Percentiles rank a stretch among this genome's conserved stretches.
phyloP scores from a whole-genome alignment of 2,329 filamentous ascomycete species.

The Septoria petroselini region DNA sequence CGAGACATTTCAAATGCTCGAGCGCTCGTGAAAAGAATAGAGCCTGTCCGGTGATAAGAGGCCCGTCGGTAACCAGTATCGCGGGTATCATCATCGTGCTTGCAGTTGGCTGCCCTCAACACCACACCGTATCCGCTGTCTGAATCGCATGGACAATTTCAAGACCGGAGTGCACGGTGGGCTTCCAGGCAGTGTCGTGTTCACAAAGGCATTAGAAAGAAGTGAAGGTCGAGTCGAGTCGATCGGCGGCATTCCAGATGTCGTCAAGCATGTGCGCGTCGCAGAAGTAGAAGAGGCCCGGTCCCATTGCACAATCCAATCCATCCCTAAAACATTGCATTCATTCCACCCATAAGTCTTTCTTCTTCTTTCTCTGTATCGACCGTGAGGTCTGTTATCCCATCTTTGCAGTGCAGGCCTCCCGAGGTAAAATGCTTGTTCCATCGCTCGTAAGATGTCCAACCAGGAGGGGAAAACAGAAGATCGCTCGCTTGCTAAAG shows the following conservation, averaged over 20 bases:
- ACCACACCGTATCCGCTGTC: slow-evolving; percentile 29
- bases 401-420: slow-evolving; percentile 20
- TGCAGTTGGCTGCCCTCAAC: slow-evolving; percentile 20
- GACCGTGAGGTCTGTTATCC: slow-evolving; percentile 20
- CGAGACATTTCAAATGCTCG: slow-evolving; percentile 26
- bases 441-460: slow-evolving; percentile 13
- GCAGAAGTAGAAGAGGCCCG: slow-evolving; percentile 14
- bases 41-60: slow-evolving; percentile 20
- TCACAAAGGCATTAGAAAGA: slow-evolving; percentile 16
- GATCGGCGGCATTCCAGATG: slow-evolving; percentile 20
- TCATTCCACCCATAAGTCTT: slow-evolving; percentile 15
- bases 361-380: slow-evolving; percentile 11
- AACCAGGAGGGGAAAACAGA: slow-evolving; percentile 13
- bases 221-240: slow-evolving; percentile 19
- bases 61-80: slow-evolving; percentile 22
- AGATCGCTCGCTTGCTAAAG: slow-evolving; percentile 26
- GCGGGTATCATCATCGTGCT: slow-evolving; percentile 20
- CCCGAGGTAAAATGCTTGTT: slow-evolving; percentile 19
- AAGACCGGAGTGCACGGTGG: slow-evolving; percentile 28
- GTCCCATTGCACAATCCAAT: slow-evolving; percentile 12
- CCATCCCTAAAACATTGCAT: slow-evolving; percentile 14
- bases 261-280: slow-evolving; percentile 22
- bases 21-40: slow-evolving; percentile 17
- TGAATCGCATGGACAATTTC: slow-evolving; percentile 8
- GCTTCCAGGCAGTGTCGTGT: slow-evolving; percentile 24